A percentile compares a stretch with the other conserved stretches of the same genome.
Conservation (phyloP, 108 stramenopile species). For the Nitzschia inconspicua region DNA sequence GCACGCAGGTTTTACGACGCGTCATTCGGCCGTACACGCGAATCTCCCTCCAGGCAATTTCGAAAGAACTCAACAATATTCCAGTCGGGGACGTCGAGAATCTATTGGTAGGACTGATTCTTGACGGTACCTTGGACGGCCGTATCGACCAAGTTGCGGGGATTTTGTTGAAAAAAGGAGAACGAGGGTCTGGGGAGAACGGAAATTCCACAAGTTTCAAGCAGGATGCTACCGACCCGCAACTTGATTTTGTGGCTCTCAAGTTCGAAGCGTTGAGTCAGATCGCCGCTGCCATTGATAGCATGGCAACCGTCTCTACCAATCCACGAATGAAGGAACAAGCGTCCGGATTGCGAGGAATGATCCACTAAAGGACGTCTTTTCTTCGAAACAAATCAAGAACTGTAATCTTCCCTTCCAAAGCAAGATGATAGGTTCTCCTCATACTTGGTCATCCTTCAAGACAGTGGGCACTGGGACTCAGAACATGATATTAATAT, state of each 20-base stretch:
- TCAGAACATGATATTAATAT: too few relatives aligned
- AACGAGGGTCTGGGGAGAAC: slow-evolving; percentile 8
- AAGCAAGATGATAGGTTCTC: too few relatives aligned
- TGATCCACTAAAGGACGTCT: slow-evolving; percentile 26
- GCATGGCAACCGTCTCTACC: slow-evolving; percentile 13
- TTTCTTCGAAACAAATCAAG: too few relatives aligned
- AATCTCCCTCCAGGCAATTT: slow-evolving; percentile 72
- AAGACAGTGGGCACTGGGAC: too few relatives aligned
- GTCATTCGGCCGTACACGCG: slow-evolving; percentile 87
- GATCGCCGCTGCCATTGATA: slow-evolving; percentile 14
- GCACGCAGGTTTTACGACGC: slow-evolving; percentile 82
- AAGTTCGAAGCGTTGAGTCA: slow-evolving; percentile 32
- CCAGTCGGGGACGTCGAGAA: slow-evolving; percentile 81
- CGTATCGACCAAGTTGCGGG: slow-evolving; percentile 77
- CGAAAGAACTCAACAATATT: slow-evolving; percentile 84
- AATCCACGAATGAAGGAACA: slow-evolving; percentile 28
- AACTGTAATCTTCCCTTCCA: too few relatives aligned
- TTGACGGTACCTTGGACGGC: slow-evolving; percentile 81
- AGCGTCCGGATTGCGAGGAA: slow-evolving; percentile 7
- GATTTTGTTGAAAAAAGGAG: slow-evolving; percentile 37
- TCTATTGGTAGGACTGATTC: slow-evolving; percentile 80
- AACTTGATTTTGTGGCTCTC: background rate
- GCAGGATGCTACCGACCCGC: background rate
- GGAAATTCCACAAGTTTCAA: background rate
- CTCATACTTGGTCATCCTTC: too few relatives aligned